Evolutionary conservation across 2,329 filamentous ascomycete genomes (phyloP).

Genomic region (Clarireedia homoeocarpa): DNA sequence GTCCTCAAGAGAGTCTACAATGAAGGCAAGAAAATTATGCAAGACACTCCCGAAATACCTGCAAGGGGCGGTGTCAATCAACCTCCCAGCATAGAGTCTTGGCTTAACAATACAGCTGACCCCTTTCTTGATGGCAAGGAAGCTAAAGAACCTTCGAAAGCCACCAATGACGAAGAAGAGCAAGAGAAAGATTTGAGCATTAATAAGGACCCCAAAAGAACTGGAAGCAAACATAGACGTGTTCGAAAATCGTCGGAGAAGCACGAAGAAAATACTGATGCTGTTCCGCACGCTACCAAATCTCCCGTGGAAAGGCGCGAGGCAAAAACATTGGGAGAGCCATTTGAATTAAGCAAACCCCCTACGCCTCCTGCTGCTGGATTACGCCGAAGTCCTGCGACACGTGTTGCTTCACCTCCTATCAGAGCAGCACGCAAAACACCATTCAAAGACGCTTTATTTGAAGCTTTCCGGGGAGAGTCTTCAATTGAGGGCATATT

Average conservation of each 20-base stretch:
- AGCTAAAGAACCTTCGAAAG: conserved; percentile 22
- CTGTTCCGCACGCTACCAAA: neutral
- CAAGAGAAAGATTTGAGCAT: conserved; percentile 13
- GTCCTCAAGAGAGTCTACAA: conserved; percentile 57
- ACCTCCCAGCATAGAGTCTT: conserved; percentile 57
- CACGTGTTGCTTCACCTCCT: conserved; percentile 41
- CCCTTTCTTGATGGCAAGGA: conserved; percentile 45
- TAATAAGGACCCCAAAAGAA: neutral
- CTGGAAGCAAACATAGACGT: conserved; percentile 10
- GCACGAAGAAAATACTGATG: neutral
- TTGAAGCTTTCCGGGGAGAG: conserved; percentile 56
- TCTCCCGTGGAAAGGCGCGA: neutral
- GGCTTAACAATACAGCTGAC: conserved; percentile 55
- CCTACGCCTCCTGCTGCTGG: conserved; percentile 28
- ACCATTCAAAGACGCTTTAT: conserved; percentile 49
- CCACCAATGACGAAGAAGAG: conserved; percentile 23
- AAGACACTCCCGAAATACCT: conserved; percentile 36
- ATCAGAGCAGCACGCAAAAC: conserved; percentile 39
- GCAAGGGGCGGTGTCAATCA: conserved; percentile 46
- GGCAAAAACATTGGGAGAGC: neutral
- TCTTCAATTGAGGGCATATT: conserved; percentile 33
- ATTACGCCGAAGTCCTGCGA: conserved; percentile 50
- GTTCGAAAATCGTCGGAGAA: conserved; percentile 19
- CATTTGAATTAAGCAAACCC: conserved; percentile 4
- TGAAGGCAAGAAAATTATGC: conserved; percentile 57